A percentile compares a stretch with the other conserved stretches of the same genome.
Evolutionary conservation across 805 yeast species (phyloP).

Genomic region (Metschnikowia similis): DNA sequence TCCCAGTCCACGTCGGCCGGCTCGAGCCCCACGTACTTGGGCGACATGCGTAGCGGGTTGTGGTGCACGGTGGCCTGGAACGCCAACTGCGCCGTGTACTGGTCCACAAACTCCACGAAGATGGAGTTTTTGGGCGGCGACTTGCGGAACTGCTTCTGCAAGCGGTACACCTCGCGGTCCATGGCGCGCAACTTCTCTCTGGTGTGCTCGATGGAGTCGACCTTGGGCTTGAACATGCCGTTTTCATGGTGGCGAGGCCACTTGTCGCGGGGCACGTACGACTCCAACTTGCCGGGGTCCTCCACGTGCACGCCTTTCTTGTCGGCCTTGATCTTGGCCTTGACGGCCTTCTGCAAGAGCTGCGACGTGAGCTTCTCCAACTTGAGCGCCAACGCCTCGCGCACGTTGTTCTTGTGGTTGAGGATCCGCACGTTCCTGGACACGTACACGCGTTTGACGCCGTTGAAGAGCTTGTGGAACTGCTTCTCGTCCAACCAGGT

Average conservation of each 20-base stretch:
- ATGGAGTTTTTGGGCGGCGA: conserved; percentile 70
- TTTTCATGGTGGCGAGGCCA: conserved; percentile 55
- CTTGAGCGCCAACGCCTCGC: conserved; percentile 54
- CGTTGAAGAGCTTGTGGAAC: conserved; percentile 70
- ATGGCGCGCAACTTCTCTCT: conserved; percentile 53
- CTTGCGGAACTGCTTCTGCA: conserved; percentile 49
- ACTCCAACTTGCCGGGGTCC: conserved; percentile 41
- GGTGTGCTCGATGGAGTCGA: conserved; percentile 58
- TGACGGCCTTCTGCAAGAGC: conserved; percentile 58
- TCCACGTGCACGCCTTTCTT: conserved; percentile 48
- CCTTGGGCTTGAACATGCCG: conserved; percentile 49
- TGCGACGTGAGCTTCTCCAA: conserved; percentile 66
- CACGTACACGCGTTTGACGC: conserved; percentile 79
- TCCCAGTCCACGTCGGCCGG: conserved; percentile 66
- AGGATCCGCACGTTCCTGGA: conserved; percentile 61
- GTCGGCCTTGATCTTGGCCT: conserved; percentile 57
- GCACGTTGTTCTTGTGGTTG: conserved; percentile 49
- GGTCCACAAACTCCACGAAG: conserved; percentile 74
- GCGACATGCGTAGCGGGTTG: conserved; percentile 58
- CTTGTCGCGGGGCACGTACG: conserved; percentile 61
- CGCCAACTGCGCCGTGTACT: conserved; percentile 72
- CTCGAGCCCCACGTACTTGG: conserved; percentile 58
- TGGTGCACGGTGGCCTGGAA: conserved; percentile 61
- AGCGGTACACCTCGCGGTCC: conserved; percentile 50
- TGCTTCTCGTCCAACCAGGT: conserved; percentile 67